phyloP scores from a whole-genome alignment of 1,284 basidiomycete species.

The Austroboletus rostrupii region DNA sequence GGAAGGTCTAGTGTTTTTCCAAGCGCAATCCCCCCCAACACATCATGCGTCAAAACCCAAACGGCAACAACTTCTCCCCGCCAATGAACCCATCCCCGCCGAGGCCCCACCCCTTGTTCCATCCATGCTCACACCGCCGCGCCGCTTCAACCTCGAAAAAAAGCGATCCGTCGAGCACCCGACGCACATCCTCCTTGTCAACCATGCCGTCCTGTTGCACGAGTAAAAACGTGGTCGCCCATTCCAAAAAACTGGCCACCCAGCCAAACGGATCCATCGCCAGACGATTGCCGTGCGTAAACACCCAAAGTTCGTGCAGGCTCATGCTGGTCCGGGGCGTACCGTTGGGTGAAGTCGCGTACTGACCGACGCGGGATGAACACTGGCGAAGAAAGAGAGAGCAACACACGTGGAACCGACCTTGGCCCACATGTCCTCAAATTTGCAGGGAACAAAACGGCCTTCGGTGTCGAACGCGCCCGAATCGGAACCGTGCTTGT shows the following conservation, averaged over 20 bases:
- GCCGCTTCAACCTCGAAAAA: conserved; percentile 26
- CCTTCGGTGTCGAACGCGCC: conserved; percentile 43
- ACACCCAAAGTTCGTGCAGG: conserved; percentile 27
- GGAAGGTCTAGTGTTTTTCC: conserved; percentile 5
- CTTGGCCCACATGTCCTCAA: conserved; percentile 41
- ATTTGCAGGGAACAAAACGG: conserved; percentile 36
- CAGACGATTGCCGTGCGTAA: conserved; percentile 31
- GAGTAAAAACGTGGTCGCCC: conserved; percentile 27
- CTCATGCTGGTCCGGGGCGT: conserved; percentile 21
- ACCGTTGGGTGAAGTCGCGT: conserved; percentile 15
- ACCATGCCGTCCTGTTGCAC: conserved; percentile 25
- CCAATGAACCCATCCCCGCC: conserved; percentile 30
- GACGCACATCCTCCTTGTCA: conserved; percentile 29
- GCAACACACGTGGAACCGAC: conserved; percentile 16
- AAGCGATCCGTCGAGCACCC: conserved; percentile 26
- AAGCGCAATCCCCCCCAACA: background rate
- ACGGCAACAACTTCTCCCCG: conserved; percentile 27
- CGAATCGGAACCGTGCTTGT: conserved; percentile 47
- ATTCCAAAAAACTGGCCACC: conserved; percentile 33
- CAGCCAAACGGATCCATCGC: conserved; percentile 36
- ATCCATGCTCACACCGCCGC: conserved; percentile 17
- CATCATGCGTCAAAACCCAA: conserved; percentile 23
- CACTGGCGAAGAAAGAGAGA: too few species aligned
- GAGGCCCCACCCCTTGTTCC: conserved; percentile 29
- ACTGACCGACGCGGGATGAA: conserved; percentile 8